Base-by-base conservation (phyloP, 2,329 filamentous ascomycete genomes). In the Trichophyton mentagrophytes region DNA sequence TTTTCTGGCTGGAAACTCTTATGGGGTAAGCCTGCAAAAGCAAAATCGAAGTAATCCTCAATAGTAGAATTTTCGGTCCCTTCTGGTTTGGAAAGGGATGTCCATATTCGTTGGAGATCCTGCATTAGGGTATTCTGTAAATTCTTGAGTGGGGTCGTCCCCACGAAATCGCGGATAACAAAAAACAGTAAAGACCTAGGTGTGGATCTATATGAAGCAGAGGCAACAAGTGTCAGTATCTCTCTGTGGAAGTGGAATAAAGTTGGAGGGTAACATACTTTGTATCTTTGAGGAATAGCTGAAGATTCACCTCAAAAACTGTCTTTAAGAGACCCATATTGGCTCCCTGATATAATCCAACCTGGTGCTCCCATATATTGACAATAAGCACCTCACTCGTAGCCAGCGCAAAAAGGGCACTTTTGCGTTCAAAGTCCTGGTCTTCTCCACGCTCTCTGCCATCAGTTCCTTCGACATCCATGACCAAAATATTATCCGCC, bases 251-350 rank as follows among this genome's bases (percentile, higher is more conserved):
- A 17, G 8, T 13, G 47, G 44, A 4, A 5, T 25, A 17, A 9
- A 25, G 36, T 44, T 36, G 11, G 25, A 42, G 33, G 65, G 58
- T 44, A 22, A 78, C 85, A 69, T 82, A 92, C 88, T 90, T 89
- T 74, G 86, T 90, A 73, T 96, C 91, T 78, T 96, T 96, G 67
- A 97, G 80, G 76, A 99, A 99, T 30, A 99, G 80, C 75, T 97
- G 92, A 71, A 99, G 74, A 72, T 99, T 99, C 74, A 99, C 93
- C 77, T 99, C 93, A 68, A 99, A 99, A 3, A 99, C 93, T 0
- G 95, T 99, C 82, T 99, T 99, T 69, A 99, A 79, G 69, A 99
- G 77, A 7, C 93, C 93, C 93, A 99, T 99, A 74, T 99, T 99
- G 68, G 93, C 93, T 61, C 93, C 93, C 77, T 99, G 92, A 72